Conservation (phyloP, 2,329 filamentous ascomycete genomes). For the Colletotrichum theobromicola region DNA sequence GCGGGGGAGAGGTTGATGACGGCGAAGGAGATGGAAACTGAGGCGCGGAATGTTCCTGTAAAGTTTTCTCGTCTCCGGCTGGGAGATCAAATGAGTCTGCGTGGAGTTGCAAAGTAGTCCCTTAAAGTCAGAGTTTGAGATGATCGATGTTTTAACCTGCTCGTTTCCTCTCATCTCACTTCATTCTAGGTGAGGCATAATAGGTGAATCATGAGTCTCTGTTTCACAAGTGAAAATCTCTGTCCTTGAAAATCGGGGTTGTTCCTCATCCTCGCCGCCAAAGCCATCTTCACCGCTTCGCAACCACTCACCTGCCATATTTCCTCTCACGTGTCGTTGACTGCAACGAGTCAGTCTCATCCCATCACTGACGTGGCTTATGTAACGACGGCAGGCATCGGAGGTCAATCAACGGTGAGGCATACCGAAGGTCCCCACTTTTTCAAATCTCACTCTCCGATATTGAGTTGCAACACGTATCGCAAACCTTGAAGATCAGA, state of each 20-base stretch:
- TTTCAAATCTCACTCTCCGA: neutral
- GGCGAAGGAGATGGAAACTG: neutral
- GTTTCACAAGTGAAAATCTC: neutral
- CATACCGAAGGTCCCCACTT: neutral
- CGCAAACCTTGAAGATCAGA: neutral
- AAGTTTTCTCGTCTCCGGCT: neutral
- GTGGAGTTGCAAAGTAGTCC: neutral
- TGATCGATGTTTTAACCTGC: rapidly evolving
- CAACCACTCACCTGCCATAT: neutral
- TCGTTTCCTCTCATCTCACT: neutral
- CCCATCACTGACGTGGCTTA: neutral
- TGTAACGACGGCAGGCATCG: neutral
- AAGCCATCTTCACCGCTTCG: neutral
- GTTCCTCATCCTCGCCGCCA: neutral
- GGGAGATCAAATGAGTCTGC: neutral
- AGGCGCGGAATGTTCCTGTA: neutral
- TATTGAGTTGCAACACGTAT: neutral
- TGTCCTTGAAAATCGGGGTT: neutral
- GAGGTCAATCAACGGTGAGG: neutral
- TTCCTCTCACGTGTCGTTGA: neutral
- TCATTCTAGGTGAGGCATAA: neutral
- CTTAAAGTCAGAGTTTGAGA: neutral
- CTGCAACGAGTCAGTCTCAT: neutral
- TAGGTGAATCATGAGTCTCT: neutral
- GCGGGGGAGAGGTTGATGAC: neutral